Conservation (phyloP, 805 yeast species). For the Wickerhamomyces chaumierensis region DNA sequence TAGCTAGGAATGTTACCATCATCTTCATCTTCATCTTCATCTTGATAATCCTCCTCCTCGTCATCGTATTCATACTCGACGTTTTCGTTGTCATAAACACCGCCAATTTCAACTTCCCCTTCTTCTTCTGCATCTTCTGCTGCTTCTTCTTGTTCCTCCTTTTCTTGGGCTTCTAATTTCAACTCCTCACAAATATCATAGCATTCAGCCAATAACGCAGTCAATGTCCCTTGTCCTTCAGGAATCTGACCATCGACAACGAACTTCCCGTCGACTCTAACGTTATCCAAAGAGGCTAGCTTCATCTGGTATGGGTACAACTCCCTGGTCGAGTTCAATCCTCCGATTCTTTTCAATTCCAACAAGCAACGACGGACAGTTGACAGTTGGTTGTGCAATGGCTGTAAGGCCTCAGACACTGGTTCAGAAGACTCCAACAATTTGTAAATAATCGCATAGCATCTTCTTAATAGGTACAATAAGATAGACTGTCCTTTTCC, state of each 20-base stretch:
- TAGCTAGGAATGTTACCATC: constrained; percentile 15
- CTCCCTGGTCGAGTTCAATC: constrained; percentile 78
- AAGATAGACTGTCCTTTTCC: constrained; percentile 50
- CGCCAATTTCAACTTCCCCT: constrained; percentile 20
- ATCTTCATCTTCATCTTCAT: constrained; percentile 24
- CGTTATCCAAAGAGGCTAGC: constrained; percentile 77
- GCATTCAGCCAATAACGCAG: constrained; percentile 84
- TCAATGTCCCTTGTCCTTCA: constrained; percentile 96
- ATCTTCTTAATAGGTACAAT: constrained; percentile 74
- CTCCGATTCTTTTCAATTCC: constrained; percentile 89
- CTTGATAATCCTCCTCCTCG: constrained; percentile 19
- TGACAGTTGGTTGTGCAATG: constrained; percentile 84
- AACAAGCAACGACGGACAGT: constrained; percentile 85
- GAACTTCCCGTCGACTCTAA: constrained; percentile 86
- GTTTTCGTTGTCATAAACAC: constrained; percentile 13
- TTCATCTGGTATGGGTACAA: constrained; percentile 94
- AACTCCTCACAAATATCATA: constrained; percentile 89
- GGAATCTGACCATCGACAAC: constrained; percentile 83
- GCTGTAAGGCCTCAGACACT: constrained; percentile 86
- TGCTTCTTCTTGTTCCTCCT: constrained; percentile 35
- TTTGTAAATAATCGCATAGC: constrained; percentile 84
- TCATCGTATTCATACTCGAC: constrained; percentile 9
- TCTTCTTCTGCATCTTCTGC: constrained; percentile 11
- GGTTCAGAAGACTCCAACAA: constrained; percentile 89
- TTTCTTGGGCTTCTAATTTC: constrained; percentile 71